Conservation (phyloP, 257 asterid genomes). For the Thymus quinquecostatus region DNA sequence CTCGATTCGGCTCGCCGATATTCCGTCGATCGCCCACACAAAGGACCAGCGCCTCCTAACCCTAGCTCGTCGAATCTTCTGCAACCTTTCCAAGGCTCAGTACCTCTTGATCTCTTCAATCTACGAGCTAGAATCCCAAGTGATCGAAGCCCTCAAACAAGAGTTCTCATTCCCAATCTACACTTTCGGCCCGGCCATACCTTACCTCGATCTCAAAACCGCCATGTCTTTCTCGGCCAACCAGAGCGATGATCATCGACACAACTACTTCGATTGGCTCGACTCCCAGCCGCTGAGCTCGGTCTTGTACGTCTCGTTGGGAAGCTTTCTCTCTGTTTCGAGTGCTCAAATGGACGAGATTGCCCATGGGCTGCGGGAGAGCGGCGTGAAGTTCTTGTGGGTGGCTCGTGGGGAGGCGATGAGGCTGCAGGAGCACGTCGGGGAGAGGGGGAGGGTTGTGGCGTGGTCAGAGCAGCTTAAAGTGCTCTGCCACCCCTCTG, state of each 20-base stretch:
- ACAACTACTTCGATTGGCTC: conserved; percentile 56
- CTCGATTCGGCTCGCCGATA: conserved; percentile 51
- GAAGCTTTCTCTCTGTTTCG: conserved; percentile 68
- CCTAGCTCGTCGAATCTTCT: conserved; percentile 27
- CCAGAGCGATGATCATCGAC: conserved; percentile 5
- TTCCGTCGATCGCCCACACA: conserved; percentile 45
- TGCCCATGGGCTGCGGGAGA: conserved; percentile 48
- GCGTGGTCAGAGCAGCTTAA: conserved; percentile 66
- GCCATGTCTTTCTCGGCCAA: conserved; percentile 13
- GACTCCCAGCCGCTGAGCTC: conserved; percentile 63
- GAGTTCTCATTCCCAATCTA: conserved; percentile 53
- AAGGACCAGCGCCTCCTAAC: conserved; percentile 37
- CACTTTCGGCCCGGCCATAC: conserved; percentile 71
- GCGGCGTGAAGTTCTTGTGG: conserved; percentile 68
- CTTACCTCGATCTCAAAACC: conserved; percentile 38
- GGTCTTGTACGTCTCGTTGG: conserved; percentile 66
- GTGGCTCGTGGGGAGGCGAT: conserved; percentile 68
- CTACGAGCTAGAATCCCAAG: conserved; percentile 57
- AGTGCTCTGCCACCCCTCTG: conserved; percentile 56
- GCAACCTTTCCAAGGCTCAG: conserved; percentile 40
- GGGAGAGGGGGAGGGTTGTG: conserved; percentile 47
- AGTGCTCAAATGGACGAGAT: conserved; percentile 63
- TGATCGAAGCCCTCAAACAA: conserved; percentile 41
- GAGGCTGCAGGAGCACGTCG: conserved; percentile 47
- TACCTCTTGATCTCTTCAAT: conserved; percentile 48